Evolutionary conservation across 768 basidiomycete species (phyloP), one percentile per base, ranked within the genome.

Genomic region (Suillus decipiens): DNA sequence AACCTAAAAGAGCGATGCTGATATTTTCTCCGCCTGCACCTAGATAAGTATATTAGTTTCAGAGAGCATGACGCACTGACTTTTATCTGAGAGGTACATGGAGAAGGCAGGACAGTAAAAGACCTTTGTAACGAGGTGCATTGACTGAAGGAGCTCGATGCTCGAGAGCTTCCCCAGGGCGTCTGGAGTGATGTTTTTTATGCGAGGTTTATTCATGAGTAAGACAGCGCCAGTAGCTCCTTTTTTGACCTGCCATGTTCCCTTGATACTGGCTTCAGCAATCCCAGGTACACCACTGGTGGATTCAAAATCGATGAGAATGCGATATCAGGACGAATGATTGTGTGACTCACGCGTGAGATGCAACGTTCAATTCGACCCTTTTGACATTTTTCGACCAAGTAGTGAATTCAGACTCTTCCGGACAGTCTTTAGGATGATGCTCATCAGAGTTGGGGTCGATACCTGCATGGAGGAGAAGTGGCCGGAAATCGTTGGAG

Each of bases 171-270:
- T 57, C 28, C 39, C 24, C 7, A 57, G 56, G 28, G 31, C 24
- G 2, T 57, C 39, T 19, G 10, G 0, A 57, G 24, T 4, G 6
- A 57, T 28, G 10, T 2, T 10, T 41, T 57, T 57, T 3, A 57
- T 57, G 24, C 56, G 56, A 41, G 56, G 56, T 15, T 57, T 57
- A 41, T 41, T 19, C 56, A 57, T 57, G 39, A 57, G 39, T 17
- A 57, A 57, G 17, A 57, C 28, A 17, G 56, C 39, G 17, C 56
- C 56, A 12, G 56, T 41, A 28, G 56, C 17, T 28, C 56, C 56
- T 19, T 19, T 57, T 39, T 31, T 57, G 39, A 57, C 17, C 24
- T 57, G 24, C 56, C 56, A 57, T n/a, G 56, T 57, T 28, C 56
- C 56, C 41, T 41, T 57, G 41, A 57, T 57, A 41, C 17, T 28